phyloP scores from a whole-genome alignment of 1,139 yeast species.

The Sugiyamaella grinbergsii region DNA sequence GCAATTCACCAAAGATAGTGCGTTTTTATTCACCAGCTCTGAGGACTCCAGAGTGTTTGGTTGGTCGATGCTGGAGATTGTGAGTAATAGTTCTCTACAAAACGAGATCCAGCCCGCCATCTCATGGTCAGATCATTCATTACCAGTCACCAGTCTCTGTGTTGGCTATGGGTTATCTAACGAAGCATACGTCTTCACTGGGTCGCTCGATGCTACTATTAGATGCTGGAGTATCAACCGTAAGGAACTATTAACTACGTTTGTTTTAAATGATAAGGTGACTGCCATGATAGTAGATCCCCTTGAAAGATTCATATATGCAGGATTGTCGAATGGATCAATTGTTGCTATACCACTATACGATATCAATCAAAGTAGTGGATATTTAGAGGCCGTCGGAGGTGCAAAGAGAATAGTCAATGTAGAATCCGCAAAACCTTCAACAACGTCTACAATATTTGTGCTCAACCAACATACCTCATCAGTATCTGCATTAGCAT shows the following conservation, averaged over 20 bases:
- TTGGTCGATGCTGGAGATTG: conserved; percentile 70
- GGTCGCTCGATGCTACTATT: conserved; percentile 74
- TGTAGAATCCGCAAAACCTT: conserved; percentile 27
- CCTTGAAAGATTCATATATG: conserved; percentile 72
- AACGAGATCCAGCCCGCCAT: conserved; percentile 47
- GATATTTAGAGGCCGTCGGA: conserved; percentile 56
- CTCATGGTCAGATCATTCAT: conserved; percentile 72
- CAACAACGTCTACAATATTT: conserved; percentile 24
- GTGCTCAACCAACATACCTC: conserved; percentile 35
- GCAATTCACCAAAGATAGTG: conserved; percentile 64
- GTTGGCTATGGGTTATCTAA: conserved; percentile 55
- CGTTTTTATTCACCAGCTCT: conserved; percentile 73
- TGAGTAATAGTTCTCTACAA: conserved; percentile 42
- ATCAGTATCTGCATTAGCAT: conserved; percentile 54
- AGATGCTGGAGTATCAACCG: conserved; percentile 48
- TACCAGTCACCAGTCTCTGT: conserved; percentile 66
- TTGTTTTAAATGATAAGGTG: conserved; percentile 63
- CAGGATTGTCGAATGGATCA: conserved; percentile 66
- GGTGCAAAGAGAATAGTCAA: conserved; percentile 54
- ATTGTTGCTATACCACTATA: conserved; percentile 63
- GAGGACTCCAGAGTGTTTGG: conserved; percentile 76
- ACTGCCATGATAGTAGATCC: conserved; percentile 73
- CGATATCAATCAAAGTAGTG: conserved; percentile 49
- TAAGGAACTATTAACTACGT: conserved; percentile 60
- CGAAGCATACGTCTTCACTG: conserved; percentile 69